Percentiles rank a stretch among this genome's conserved stretches.
These are phyloP conservation scores for Exidia glandulosa DNA, from an alignment of 768 basidiomycete genomes.

Conservation along the genomic window DNA sequence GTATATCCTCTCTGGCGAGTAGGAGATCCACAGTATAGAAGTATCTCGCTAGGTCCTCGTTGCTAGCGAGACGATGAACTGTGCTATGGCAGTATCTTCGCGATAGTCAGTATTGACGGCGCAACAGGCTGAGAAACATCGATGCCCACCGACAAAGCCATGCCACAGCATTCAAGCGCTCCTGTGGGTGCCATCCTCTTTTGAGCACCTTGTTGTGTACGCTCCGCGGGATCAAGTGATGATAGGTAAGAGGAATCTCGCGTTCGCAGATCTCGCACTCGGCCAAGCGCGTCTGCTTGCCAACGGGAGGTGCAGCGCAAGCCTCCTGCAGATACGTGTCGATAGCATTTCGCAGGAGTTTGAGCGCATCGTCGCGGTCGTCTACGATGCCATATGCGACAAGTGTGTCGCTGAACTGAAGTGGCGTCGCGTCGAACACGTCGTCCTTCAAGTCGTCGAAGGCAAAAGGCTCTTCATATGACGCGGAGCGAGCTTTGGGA, in stretches of 20 bases:
- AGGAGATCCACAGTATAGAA: conserved; percentile 42
- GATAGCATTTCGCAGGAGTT: conserved; percentile 31
- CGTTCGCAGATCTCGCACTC: conserved; percentile 53
- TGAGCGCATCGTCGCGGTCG: conserved; percentile 23
- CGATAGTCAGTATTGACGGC: background rate
- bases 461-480: conserved; percentile 25
- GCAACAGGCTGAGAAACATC: background rate
- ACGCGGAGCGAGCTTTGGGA: conserved; percentile 20
- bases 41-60: conserved; percentile 38
- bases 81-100: conserved; percentile 39
- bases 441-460: conserved; percentile 27
- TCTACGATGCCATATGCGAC: conserved; percentile 34
- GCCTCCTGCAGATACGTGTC: conserved; percentile 33
- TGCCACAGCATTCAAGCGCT: conserved; percentile 44
- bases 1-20: conserved; percentile 41
- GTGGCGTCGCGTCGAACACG: conserved; percentile 28
- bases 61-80: conserved; percentile 39
- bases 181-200: conserved; percentile 44
- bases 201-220: conserved; percentile 44
- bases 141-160: conserved; percentile 39
- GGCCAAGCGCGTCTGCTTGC: conserved; percentile 37
- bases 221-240: conserved; percentile 47
- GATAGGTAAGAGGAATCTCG: conserved; percentile 47
- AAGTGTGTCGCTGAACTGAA: conserved; percentile 38
- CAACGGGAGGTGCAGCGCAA: conserved; percentile 38